Evolutionary conservation across 805 yeast species (phyloP).

Genomic region (Wickerhamomyces bisporus): DNA sequence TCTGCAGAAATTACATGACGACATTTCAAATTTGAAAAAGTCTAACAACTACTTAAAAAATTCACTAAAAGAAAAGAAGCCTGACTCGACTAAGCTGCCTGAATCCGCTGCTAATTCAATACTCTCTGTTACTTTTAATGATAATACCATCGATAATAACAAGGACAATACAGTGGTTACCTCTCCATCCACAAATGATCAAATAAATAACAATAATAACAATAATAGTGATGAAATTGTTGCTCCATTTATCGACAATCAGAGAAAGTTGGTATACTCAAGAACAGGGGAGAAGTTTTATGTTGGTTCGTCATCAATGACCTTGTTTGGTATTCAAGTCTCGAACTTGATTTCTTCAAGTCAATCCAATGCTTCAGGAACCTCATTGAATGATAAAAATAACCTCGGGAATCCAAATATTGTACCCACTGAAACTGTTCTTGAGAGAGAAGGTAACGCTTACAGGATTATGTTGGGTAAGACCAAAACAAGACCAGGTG

Average conservation of each 20-base stretch:
- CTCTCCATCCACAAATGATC: background rate
- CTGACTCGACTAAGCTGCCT: background rate
- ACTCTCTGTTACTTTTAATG: constrained; percentile 1
- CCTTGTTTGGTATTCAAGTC: constrained; percentile 71
- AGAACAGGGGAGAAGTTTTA: constrained; percentile 72
- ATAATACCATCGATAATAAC: constrained; percentile 1
- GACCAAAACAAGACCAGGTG: constrained; percentile 62
- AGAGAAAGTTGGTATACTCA: constrained; percentile 67
- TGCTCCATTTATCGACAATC: constrained; percentile 65
- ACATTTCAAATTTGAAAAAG: constrained; percentile 56
- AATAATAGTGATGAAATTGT: constrained; percentile 43
- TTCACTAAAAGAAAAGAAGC: constrained; percentile 7
- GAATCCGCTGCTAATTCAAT: background rate
- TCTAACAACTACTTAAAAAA: constrained; percentile 57
- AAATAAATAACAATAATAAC: background rate
- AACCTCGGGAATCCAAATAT: constrained; percentile 14
- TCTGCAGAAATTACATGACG: constrained; percentile 60
- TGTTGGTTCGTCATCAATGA: constrained; percentile 81
- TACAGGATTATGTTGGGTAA: constrained; percentile 64
- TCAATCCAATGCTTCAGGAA: background rate
- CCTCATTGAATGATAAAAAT: background rate
- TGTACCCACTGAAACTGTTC: constrained; percentile 42
- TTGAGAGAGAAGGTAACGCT: constrained; percentile 74
- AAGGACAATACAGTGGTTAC: background rate
- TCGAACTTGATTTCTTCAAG: constrained; percentile 46